Percentiles rank a stretch among this genome's conserved stretches.
Evolutionary conservation across 1,139 yeast species (phyloP).

Genomic region (Blastobotrys arbuscula): DNA sequence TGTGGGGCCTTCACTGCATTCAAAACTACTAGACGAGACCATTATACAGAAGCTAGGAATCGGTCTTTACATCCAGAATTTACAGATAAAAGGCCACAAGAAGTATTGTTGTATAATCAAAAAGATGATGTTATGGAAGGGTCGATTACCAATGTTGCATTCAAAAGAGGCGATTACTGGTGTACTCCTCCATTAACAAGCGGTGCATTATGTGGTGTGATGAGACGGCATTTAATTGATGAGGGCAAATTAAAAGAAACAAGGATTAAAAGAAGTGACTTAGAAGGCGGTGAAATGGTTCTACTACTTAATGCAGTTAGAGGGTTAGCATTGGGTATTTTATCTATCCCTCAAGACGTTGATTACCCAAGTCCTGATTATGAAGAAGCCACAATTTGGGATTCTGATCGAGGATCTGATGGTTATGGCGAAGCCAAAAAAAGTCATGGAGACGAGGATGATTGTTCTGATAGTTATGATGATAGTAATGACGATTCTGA

Average conservation of each 20-base stretch:
- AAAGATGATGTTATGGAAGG: slow-evolving; percentile 71
- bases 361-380: not conserved
- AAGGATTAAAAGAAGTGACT: slow-evolving; percentile 39
- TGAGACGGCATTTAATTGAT: slow-evolving; percentile 58
- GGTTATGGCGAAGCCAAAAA: not conserved
- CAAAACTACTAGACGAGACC: slow-evolving; percentile 72
- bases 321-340: slow-evolving; percentile 40
- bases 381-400: not conserved
- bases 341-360: not conserved
- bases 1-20: slow-evolving; percentile 79
- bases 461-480: not conserved
- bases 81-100: slow-evolving; percentile 36
- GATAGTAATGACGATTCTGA: not conserved
- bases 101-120: slow-evolving; percentile 64
- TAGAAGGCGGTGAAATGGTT: slow-evolving; percentile 59
- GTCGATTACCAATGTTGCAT: slow-evolving; percentile 75
- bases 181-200: slow-evolving; percentile 68
- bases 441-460: not conserved
- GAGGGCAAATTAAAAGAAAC: slow-evolving; percentile 55
- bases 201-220: slow-evolving; percentile 86
- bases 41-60: slow-evolving; percentile 57
- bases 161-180: slow-evolving; percentile 55
- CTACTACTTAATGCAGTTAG: slow-evolving; percentile 74
- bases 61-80: slow-evolving; percentile 36
- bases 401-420: not conserved